A percentile compares a stretch with the other conserved stretches of the same genome.
These are phyloP conservation scores for Sungouiella blattae DNA, from an alignment of 805 yeast species.

Conservation along the genomic window DNA sequence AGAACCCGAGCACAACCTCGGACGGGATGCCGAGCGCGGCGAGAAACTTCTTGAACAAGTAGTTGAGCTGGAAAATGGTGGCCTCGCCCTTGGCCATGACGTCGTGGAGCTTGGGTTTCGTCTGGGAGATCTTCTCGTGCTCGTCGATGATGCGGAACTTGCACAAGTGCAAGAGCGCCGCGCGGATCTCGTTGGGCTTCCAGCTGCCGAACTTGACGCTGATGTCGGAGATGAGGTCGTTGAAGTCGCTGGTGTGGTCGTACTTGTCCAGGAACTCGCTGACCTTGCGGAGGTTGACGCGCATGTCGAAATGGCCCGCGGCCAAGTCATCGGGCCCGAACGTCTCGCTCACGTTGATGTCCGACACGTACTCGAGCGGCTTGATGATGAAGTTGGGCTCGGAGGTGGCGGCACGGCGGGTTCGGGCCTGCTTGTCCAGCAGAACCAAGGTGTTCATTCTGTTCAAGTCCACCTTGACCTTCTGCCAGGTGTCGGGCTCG, in stretches of 20 bases:
- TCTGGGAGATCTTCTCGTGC: conserved; percentile 31
- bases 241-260: conserved; percentile 27
- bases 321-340: conserved; percentile 18
- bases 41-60: conserved; percentile 71
- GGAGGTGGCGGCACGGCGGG: conserved; percentile 48
- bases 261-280: conserved; percentile 33
- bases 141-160: conserved; percentile 48
- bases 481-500: conserved; percentile 37
- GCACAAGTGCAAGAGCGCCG: conserved; percentile 66
- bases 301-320: conserved; percentile 5
- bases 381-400: conserved; percentile 38
- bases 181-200: conserved; percentile 53
- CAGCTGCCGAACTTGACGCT: conserved; percentile 34
- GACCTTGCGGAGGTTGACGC: conserved; percentile 25
- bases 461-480: conserved; percentile 35
- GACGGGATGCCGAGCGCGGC: conserved; percentile 66
- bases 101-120: conserved; percentile 40
- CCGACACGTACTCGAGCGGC: conserved; percentile 41
- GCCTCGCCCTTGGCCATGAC: conserved; percentile 50
- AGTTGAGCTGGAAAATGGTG: conserved; percentile 69
- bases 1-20: conserved; percentile 76
- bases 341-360: conserved; percentile 40
- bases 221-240: conserved; percentile 40
- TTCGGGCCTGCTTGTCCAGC: conserved; percentile 67
- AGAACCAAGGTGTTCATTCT: conserved; percentile 68